phyloP scores from a whole-genome alignment of 805 yeast genomes.

The Trichomonascus vanleenenianus region DNA sequence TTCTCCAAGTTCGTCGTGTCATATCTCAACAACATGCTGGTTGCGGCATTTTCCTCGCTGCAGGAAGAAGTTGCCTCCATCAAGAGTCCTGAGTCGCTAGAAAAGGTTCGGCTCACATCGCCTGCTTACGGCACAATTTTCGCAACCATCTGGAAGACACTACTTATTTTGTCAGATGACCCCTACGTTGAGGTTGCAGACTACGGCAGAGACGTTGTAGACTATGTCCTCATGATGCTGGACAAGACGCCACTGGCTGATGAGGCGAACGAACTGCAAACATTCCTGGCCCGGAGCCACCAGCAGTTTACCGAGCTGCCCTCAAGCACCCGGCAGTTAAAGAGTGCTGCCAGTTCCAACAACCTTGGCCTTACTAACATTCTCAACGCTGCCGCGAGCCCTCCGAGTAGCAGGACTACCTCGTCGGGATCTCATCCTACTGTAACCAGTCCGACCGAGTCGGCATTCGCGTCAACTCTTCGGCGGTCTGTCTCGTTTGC shows the following conservation, averaged over 20 bases:
- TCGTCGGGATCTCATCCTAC: neutral
- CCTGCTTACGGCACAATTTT: conserved; percentile 86
- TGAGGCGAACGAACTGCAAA: conserved; percentile 42
- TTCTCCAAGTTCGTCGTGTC: conserved; percentile 66
- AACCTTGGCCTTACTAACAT: neutral
- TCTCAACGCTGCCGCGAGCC: too few species aligned
- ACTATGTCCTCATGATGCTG: conserved; percentile 56
- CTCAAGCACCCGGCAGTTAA: neutral
- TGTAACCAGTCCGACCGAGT: conserved; percentile 4
- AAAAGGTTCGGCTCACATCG: conserved; percentile 53
- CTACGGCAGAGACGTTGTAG: conserved; percentile 67
- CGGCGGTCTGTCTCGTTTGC: conserved; percentile 23
- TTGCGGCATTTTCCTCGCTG: conserved; percentile 77
- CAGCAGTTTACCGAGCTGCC: neutral
- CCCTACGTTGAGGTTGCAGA: conserved; percentile 76
- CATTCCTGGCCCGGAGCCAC: neutral
- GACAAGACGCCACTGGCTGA: conserved; percentile 59
- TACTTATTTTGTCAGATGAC: conserved; percentile 74
- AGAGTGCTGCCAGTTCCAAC: neutral
- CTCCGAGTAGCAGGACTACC: neutral
- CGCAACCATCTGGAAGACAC: conserved; percentile 79
- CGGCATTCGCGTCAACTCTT: conserved; percentile 11
- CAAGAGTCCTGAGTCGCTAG: conserved; percentile 44
- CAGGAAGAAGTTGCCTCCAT: conserved; percentile 65
- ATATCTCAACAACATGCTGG: conserved; percentile 67